A percentile compares a stretch with the other conserved stretches of the same genome.
Conservation (phyloP, 2,329 filamentous ascomycete genomes). For the Aspergillus carbonarius region DNA sequence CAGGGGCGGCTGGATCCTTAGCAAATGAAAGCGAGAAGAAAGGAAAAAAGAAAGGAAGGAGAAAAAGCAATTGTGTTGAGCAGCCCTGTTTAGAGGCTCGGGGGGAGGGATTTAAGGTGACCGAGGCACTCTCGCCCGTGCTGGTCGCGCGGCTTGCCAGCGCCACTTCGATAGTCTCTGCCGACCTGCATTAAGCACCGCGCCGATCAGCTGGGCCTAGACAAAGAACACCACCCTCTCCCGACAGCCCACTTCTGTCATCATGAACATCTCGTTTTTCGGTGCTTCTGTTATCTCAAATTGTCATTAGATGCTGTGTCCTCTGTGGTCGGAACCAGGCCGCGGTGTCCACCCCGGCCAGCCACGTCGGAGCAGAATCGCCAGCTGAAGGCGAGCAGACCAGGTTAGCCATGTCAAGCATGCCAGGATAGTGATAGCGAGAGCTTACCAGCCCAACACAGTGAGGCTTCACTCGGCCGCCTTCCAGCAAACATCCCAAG, state of each 20-base stretch:
- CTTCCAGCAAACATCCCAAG: background rate
- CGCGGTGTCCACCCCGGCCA: background rate
- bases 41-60: background rate
- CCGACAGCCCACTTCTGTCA: background rate
- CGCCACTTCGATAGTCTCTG: conserved; percentile 15
- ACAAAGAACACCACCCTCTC: background rate
- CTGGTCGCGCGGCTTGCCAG: conserved; percentile 3
- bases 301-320: background rate
- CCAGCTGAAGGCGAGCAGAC: background rate
- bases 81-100: background rate
- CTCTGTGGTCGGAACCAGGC: background rate
- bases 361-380: background rate
- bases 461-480: background rate
- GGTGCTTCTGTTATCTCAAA: background rate
- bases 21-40: background rate
- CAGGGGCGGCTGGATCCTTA: background rate
- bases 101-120: background rate
- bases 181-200: background rate
- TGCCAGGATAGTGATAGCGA: background rate
- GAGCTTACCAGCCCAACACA: background rate
- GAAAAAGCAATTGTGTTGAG: background rate
- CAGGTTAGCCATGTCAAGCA: background rate
- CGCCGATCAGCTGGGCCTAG: background rate
- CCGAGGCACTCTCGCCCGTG: background rate
- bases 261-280: background rate